Base-by-base conservation (phyloP, 139 green algal species). In the Chlamydomonas sphaeroides region DNA sequence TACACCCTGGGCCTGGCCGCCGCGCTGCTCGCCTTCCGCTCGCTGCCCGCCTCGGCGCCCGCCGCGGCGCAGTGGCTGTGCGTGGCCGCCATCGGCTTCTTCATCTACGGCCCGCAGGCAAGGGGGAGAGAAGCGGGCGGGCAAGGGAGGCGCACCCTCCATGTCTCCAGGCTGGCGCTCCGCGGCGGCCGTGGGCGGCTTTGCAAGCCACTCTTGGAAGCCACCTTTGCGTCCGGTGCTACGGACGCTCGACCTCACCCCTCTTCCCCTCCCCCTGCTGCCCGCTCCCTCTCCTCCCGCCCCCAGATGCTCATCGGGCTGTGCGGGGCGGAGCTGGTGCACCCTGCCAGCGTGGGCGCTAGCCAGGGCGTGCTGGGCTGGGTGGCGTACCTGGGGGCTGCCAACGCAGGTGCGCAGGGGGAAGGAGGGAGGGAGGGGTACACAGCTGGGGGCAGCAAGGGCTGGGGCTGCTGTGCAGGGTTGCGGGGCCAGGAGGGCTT, bases 241-340 rank as follows among this genome's bases (percentile, higher is more conserved):
- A n/a, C n/a, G n/a, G n/a, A n/a, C n/a, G n/a, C n/a, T n/a, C n/a
- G n/a, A n/a, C n/a, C n/a, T n/a, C n/a, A n/a, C n/a, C n/a, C n/a
- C n/a, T n/a, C 33, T 20, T 26, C 20, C 67, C 8, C 36, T 32
- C 41, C 39, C 67, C 3, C 67, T 5, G 35, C 25, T 36, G 35
- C 39, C 67, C 39, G 14, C 41, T 33, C n/a, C n/a, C n/a, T n/a
- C 35, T 15, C 63, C 18, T 30, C 21, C 17, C 25, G 48, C 36
- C 38, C 39, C 4, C 91, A 96, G 89, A 97, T 97, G 94, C 92
- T 98, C 45, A 97, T 98, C 68, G 96, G 96, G 11, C 89, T 98
- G 71, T 98, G 95, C 83, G 96, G 96, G 20, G 96, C 96, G 30
- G 96, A 94, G 86, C 82, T 94, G 69, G 88, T 94, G 23, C 49